These are phyloP conservation scores for Coemansia sp. DNA, from an alignment of 192 early-diverging fungal genomes.

Conservation along the genomic window DNA sequence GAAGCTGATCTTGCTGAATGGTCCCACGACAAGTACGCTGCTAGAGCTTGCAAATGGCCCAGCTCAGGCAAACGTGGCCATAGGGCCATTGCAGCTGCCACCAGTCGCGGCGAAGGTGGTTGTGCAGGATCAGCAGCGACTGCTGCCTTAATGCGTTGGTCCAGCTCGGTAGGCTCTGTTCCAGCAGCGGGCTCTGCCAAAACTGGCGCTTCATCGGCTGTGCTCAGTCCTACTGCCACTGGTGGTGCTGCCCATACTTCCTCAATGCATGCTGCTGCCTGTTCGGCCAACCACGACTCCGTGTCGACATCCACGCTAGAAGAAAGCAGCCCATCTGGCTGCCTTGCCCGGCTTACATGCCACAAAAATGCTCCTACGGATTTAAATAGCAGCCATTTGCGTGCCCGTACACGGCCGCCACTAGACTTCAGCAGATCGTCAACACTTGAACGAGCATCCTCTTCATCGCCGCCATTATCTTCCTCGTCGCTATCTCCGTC, in stretches of 20 bases:
- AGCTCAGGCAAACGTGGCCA: conserved; percentile 30
- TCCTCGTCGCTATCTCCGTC: conserved; percentile 8
- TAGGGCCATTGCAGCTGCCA: conserved; percentile 38
- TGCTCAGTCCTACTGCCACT: conserved; percentile 15
- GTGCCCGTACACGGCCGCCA: conserved; percentile 10
- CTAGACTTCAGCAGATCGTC: conserved; percentile 5
- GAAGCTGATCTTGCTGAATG: conserved; percentile 17
- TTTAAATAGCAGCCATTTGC: conserved; percentile 31
- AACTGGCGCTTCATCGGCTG: conserved; percentile 6
- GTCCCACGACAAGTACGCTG: conserved; percentile 38
- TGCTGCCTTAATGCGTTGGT: conserved; percentile 17
- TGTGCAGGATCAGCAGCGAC: conserved; percentile 5
- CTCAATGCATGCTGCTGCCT: conserved; percentile 37
- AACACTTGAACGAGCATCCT: conserved; percentile 10
- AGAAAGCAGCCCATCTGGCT: background rate
- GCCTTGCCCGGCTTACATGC: conserved; percentile 18
- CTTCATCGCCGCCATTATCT: conserved; percentile 14
- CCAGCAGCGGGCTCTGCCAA: conserved; percentile 10
- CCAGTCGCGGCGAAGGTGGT: conserved; percentile 17
- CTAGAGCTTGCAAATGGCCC: conserved; percentile 14
- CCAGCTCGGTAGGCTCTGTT: conserved; percentile 16
- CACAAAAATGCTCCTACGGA: conserved; percentile 36
- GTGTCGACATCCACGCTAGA: background rate
- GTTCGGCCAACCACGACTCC: conserved; percentile 34
- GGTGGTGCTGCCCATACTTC: conserved; percentile 36